These are phyloP conservation scores for Diaporthe velutina DNA, from an alignment of 2,329 filamentous ascomycete genomes.

Conservation along the genomic window DNA sequence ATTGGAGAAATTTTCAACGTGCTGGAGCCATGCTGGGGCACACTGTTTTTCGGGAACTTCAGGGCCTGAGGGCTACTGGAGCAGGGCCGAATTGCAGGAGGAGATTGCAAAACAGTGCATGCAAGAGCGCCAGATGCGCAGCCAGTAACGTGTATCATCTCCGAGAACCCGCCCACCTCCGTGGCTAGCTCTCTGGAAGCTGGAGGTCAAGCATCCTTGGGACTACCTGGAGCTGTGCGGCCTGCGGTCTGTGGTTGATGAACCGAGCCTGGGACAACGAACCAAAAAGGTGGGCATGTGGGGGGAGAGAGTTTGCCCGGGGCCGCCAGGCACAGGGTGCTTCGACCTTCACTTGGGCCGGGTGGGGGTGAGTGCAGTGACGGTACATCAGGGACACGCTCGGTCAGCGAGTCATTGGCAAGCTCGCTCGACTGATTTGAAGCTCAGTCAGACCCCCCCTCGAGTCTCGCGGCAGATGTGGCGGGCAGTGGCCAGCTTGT, in stretches of 20 bases:
- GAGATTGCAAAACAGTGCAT: constrained; percentile 37
- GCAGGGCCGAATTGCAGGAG: constrained; percentile 40
- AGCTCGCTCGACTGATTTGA: constrained; percentile 28
- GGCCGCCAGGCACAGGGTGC: constrained; percentile 32
- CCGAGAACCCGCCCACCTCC: constrained; percentile 27
- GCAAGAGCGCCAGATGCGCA: constrained; percentile 30
- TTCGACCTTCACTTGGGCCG: constrained; percentile 28
- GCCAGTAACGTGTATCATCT: constrained; percentile 32
- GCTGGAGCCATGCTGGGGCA: constrained; percentile 35
- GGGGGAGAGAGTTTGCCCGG: constrained; percentile 34
- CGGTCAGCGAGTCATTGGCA: constrained; percentile 39
- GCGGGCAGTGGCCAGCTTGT: constrained; percentile 18
- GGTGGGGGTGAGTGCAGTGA: constrained; percentile 34
- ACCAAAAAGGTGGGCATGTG: constrained; percentile 36
- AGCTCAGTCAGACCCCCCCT: constrained; percentile 24
- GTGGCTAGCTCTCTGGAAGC: constrained; percentile 8
- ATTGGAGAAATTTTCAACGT: constrained; percentile 38
- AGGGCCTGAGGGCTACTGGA: constrained; percentile 34
- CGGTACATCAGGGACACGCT: constrained; percentile 32
- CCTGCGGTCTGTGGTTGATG: constrained; percentile 27
- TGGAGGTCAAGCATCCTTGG: constrained; percentile 32
- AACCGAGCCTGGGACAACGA: constrained; percentile 34
- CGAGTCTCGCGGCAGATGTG: constrained; percentile 22
- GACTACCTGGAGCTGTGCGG: constrained; percentile 30
- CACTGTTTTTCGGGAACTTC: constrained; percentile 32